Base-by-base conservation (phyloP, 129 eudicot species). In the Escallonia rubra region DNA sequence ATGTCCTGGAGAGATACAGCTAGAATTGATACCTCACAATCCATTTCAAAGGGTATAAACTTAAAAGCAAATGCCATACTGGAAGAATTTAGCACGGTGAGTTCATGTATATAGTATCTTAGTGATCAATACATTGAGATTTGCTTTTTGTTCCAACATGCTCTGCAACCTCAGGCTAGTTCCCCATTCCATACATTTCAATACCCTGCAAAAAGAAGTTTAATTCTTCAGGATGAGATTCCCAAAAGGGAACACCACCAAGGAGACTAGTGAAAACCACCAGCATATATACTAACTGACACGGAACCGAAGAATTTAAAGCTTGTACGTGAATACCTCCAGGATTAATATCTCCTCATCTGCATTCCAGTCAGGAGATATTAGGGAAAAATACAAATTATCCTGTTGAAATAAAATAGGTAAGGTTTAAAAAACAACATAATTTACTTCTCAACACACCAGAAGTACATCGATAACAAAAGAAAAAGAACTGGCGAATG, bases 131-230 rank as follows among this genome's bases (percentile, higher is more conserved):
- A 73, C 98, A 93, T 53, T 74, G 83, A 53, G 83, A 74, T 89
- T 83, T 89, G 78, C 87, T 93, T 83, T 93, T 93, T 23, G 96
- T 89, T 74, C 98, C 98, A 58, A 93, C 98, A 81, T 93, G 98
- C 77, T 93, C 98, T 46, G 98, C 96, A 76, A 93, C 98, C 70
- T 93, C 98, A 64, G 70, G 76, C 98, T 96, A 93, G 79, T 93
- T 93, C 52, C 91, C 92, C 51, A 93, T 67, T 69, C 98, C 98
- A 76, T 93, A 93, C 98, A 93, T 93, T 93, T 84, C 98, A 72
- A 84, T 82, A 67, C 95, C 98, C 98, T 93, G 79, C 69, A 70
- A 7, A 64, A 69, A 59, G 43, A 23, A 7, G 72, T 46, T 61
- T 45, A 10, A 67, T 40, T 14, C 54, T 11, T 6, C 43, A 39